Evolutionary conservation across 768 basidiomycete species (phyloP), one percentile per base, ranked within the genome.

Genomic region (Rhizopogon vulgaris): DNA sequence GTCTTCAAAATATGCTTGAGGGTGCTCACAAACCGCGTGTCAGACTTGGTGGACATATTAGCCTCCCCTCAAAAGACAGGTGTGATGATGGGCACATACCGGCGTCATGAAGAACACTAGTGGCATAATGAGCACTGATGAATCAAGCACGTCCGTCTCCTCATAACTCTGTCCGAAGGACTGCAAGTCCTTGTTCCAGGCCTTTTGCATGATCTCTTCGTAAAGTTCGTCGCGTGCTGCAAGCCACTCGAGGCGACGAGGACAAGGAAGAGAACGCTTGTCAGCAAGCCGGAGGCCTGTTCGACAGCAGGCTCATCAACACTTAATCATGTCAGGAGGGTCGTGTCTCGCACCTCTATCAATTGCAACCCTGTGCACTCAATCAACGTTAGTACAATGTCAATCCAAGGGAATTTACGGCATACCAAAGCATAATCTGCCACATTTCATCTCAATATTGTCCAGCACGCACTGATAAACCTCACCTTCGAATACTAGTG

Each of bases 91-190:
- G 27, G 17, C 10, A 74, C 83, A 58, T 56, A 87, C 88, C 17
- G 83, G 82, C 38, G 87, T 84, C 64, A 85, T 85, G 73, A 96
- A 95, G 75, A 95, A 96, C 30, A 92, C 88, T 36, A 94, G 75
- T 1, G 94, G 93, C 88, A 92, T 93, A 60, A 94, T 92, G 41
- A 94, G 73, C 46, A 96, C 83, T 12, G 93, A 84, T 12, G 90
- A 87, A 64, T 97, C 95, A 18, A 98, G 66, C 9, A 88, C 76
- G 40, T 85, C 75, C 0, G 75, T 82, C 55, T 91, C 88, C 60
- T 97, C 95, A 67, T 94, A 99, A 62, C 86, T 86, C 71, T 99
- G 94, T 18, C 83, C 85, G 60, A 93, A 94, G 66, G 76, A 80
- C 59, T 78, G 69, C 53, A 79, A 68, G 39, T 82, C 76, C 27